Percentiles rank a stretch among this genome's conserved stretches.
Conservation (phyloP, 352 stramenopile species). For the Pythium myriotylum region DNA sequence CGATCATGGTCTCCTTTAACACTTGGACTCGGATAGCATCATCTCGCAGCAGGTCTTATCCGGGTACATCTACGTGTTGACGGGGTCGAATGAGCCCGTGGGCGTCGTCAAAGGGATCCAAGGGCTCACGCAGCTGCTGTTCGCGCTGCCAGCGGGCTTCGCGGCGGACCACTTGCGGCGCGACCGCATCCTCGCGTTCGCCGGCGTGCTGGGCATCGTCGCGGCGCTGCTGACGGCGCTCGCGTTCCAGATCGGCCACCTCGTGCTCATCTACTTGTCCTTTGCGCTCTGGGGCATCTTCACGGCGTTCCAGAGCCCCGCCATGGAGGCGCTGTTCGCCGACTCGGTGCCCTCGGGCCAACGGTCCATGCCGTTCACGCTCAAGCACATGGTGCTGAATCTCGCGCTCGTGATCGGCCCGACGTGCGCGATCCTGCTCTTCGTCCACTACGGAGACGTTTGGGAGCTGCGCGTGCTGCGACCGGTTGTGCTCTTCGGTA, state of each 20-base stretch:
- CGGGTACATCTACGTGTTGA: conserved; percentile 64
- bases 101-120: conserved; percentile 49
- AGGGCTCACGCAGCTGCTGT: conserved; percentile 56
- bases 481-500: conserved; percentile 68
- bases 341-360: conserved; percentile 76
- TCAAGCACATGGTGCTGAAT: conserved; percentile 72
- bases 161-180: conserved; percentile 55
- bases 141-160: conserved; percentile 55
- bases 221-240: conserved; percentile 45
- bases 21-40: conserved; percentile 39
- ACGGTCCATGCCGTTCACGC: conserved; percentile 75
- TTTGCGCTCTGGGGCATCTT: conserved; percentile 86
- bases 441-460: conserved; percentile 66
- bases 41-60: conserved; percentile 58
- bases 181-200: conserved; percentile 48
- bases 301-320: conserved; percentile 69
- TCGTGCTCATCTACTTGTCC: conserved; percentile 58
- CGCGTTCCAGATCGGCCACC: conserved; percentile 43
- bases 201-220: conserved; percentile 41
- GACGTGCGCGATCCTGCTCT: conserved; percentile 63
- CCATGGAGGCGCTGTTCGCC: conserved; percentile 81
- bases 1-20: not conserved
- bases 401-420: conserved; percentile 53
- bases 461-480: conserved; percentile 73
- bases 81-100: conserved; percentile 48